Evolutionary conservation across 164 flowering plant species (phyloP), one percentile per base, ranked within the genome.

Genomic region (Berberis thunbergii): DNA sequence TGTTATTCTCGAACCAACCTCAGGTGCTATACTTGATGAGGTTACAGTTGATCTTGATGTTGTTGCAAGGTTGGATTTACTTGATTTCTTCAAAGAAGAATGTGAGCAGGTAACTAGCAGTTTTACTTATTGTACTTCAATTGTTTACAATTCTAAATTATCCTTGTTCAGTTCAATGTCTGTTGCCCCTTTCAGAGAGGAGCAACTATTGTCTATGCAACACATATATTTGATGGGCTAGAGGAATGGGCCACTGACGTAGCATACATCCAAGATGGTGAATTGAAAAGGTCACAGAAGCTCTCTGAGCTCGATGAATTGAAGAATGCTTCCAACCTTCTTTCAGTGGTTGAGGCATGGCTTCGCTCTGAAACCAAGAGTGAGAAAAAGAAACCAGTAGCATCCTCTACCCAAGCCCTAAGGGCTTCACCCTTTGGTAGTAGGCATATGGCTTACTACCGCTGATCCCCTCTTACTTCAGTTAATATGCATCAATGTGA

Each of bases 161-260:
- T 41, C 11, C 56, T 6, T 1, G 26, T 45, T 61, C 38, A 26
- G 12, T 57, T 2, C 49, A 7, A 43, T 60, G 40, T 10, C 53
- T 64, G 46, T 12, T 6, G 8, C 8, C 43, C 41, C 46, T 48
- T 56, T 11, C 71, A 94, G 99, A 86, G 97, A 78, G 97, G 97
- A 73, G 97, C 99, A 40, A 91, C 97, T 11, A 82, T 95, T 72
- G 92, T 95, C 10, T 95, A 95, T 79, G 96, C 99, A 60, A 95
- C 97, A 45, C 99, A 89, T 72, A 95, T 95, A 9, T 95, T 95
- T 72, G 99, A 95, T 79, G 99, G 97, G 6, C 72, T 91, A 72
- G 99, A 91, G 77, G 81, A 93, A 57, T 94, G 99, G 99, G 97
- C 97, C 38, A 89, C 97, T 11, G 87, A 94, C 78, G 75, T 91